phyloP scores from a whole-genome alignment of 768 basidiomycete genomes.

The Boletus barrowsii region DNA sequence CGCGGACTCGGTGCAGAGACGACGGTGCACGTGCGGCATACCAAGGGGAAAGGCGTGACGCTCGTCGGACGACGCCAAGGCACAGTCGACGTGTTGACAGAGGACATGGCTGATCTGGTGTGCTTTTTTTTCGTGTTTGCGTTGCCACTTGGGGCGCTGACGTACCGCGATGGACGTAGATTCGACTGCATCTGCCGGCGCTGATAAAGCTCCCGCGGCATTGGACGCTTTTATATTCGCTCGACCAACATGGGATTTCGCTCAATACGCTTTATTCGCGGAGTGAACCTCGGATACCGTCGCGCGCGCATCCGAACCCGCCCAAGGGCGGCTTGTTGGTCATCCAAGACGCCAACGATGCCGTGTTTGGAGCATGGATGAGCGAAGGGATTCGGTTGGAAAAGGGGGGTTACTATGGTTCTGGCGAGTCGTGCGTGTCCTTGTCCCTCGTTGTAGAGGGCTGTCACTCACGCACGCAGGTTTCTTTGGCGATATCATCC shows the following conservation, averaged over 20 bases:
- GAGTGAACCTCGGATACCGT: constrained; percentile 43
- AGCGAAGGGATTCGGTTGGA: constrained; percentile 62
- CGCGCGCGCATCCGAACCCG: constrained; percentile 19
- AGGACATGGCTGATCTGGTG: constrained; percentile 60
- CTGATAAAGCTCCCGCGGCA: constrained; percentile 63
- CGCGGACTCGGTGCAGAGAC: constrained; percentile 31
- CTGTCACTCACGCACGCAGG: constrained; percentile 33
- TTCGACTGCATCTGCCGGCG: constrained; percentile 70
- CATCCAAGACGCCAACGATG: constrained; percentile 59
- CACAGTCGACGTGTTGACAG: constrained; percentile 51
- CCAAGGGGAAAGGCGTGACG: constrained; percentile 33
- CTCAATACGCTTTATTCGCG: constrained; percentile 80
- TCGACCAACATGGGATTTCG: constrained; percentile 95
- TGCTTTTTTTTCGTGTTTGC: constrained; percentile 12
- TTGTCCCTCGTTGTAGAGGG: not conserved
- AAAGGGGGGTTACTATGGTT: constrained; percentile 75
- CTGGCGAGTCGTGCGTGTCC: constrained; percentile 65
- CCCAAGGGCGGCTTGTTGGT: constrained; percentile 56
- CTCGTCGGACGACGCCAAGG: constrained; percentile 54
- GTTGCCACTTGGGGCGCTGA: too few relatives aligned
- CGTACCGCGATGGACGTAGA: constrained; percentile 35
- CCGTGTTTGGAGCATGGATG: constrained; percentile 79
- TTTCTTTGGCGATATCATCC: constrained; percentile 72
- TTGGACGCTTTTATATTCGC: constrained; percentile 83
- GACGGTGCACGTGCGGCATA: not conserved